Percentiles rank a stretch among this genome's conserved stretches.
Conservation (phyloP, 2,329 filamentous ascomycete species). For the Penicillium sp. region DNA sequence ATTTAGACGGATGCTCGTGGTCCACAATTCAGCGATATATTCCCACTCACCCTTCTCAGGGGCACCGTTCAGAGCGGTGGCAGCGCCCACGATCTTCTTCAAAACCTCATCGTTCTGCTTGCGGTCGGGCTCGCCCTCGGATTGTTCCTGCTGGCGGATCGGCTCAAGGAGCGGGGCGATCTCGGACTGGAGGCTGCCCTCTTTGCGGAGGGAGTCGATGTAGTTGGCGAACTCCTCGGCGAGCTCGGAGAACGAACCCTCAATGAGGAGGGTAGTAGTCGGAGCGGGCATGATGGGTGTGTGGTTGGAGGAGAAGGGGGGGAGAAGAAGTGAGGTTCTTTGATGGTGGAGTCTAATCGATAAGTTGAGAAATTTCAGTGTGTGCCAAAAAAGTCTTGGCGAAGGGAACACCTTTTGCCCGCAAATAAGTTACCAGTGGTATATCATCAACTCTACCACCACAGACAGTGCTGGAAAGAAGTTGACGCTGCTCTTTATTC, state of each 20-base stretch:
- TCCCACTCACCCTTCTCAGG: slow-evolving; percentile 74
- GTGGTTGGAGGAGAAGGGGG: slow-evolving; percentile 23
- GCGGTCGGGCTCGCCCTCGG: slow-evolving; percentile 56
- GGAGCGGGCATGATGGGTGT: slow-evolving; percentile 59
- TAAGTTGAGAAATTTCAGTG: slow-evolving; percentile 48
- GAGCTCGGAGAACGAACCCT: slow-evolving; percentile 92
- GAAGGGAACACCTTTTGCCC: slow-evolving; percentile 27
- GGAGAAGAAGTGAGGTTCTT: slow-evolving; percentile 27
- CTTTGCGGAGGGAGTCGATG: slow-evolving; percentile 79
- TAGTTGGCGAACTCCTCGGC: slow-evolving; percentile 94
- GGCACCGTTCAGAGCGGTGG: slow-evolving; percentile 75
- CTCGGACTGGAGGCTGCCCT: slow-evolving; percentile 61
- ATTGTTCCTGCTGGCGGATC: slow-evolving; percentile 58
- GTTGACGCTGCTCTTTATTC: too few species aligned
- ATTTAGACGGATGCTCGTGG: slow-evolving; percentile 16
- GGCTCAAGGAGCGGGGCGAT: slow-evolving; percentile 70
- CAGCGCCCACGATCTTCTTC: slow-evolving; percentile 84
- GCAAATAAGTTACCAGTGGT: background rate
- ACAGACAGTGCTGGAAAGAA: too few species aligned
- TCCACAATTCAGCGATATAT: slow-evolving; percentile 10
- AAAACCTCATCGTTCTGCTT: slow-evolving; percentile 80
- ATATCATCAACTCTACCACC: too few species aligned
- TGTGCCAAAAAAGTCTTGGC: slow-evolving; percentile 47
- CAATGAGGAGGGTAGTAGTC: slow-evolving; percentile 71
- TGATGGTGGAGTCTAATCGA: slow-evolving; percentile 42